These are phyloP conservation scores for Leccinum variicolor DNA, from an alignment of 768 basidiomycete species.

Conservation along the genomic window DNA sequence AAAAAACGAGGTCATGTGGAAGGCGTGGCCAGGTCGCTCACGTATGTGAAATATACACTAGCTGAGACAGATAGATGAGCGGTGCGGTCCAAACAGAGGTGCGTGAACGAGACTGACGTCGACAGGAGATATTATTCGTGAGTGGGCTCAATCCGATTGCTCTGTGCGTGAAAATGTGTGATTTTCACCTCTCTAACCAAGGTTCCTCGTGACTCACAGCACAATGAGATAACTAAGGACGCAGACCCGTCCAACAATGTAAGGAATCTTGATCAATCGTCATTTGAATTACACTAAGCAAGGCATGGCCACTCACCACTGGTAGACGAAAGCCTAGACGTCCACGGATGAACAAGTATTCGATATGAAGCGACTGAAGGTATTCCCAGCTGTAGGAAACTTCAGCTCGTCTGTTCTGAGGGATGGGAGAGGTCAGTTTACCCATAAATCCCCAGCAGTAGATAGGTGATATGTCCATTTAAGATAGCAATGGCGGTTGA, in stretches of 20 bases:
- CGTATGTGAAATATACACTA: not conserved
- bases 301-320: slow-evolving; percentile 14
- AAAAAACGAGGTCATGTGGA: not conserved
- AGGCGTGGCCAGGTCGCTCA: not conserved
- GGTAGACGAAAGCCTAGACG: slow-evolving; percentile 14
- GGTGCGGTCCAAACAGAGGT: not conserved
- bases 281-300: not conserved
- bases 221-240: slow-evolving; percentile 10
- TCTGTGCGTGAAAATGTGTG: not conserved
- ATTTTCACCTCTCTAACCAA: not conserved
- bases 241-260: slow-evolving; percentile 15
- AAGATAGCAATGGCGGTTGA: not conserved
- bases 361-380: slow-evolving; percentile 11
- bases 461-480: not conserved
- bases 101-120: slow-evolving; percentile 12
- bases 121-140: not conserved
- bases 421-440: not conserved
- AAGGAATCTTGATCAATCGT: slow-evolving; percentile 15
- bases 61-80: slow-evolving; percentile 8
- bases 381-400: slow-evolving; percentile 22
- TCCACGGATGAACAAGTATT: slow-evolving; percentile 13
- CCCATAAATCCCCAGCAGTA: slow-evolving; percentile 22
- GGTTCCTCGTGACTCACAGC: slow-evolving; percentile 5
- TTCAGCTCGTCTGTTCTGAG: not conserved
- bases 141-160: not conserved